Conservation (phyloP, 495 filamentous ascomycete species). For the Lophium mytilinum region DNA sequence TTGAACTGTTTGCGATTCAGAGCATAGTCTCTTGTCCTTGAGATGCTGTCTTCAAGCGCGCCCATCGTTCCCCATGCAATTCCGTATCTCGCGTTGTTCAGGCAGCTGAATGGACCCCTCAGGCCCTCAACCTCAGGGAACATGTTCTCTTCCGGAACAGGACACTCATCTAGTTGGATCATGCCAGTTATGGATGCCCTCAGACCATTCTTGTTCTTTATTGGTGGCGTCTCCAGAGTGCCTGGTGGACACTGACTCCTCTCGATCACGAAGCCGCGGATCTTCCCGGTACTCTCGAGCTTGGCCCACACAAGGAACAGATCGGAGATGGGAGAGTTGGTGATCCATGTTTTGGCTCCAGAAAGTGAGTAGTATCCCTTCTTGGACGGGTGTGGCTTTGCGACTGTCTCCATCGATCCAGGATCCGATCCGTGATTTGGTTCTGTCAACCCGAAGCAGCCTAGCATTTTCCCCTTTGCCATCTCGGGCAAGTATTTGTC, state of each 20-base stretch:
- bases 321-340: conserved; percentile 91
- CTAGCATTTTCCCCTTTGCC: conserved; percentile 79
- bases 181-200: conserved; percentile 93
- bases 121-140: conserved; percentile 86
- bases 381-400: conserved; percentile 79
- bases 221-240: conserved; percentile 80
- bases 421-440: conserved; percentile 97
- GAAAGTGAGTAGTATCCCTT: conserved; percentile 73
- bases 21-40: conserved; percentile 72
- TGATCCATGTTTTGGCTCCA: conserved; percentile 97
- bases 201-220: conserved; percentile 93
- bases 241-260: conserved; percentile 71
- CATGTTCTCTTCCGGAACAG: conserved; percentile 87
- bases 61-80: conserved; percentile 93
- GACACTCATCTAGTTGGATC: conserved; percentile 90
- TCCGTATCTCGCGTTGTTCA: conserved; percentile 86
- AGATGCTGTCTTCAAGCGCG: conserved; percentile 83
- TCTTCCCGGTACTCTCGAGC: conserved; percentile 80
- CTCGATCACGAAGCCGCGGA: conserved; percentile 89
- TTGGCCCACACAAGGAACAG: conserved; percentile 93
- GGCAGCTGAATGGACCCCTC: conserved; percentile 80
- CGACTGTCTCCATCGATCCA: conserved; percentile 87
- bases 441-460: conserved; percentile 92
- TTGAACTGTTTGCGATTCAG: conserved; percentile 95
- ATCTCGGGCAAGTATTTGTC: conserved; percentile 75